A percentile compares a stretch with the other conserved stretches of the same genome.
Conservation (phyloP, 345 rosid genomes). For the Noccaea bulbosa region DNA sequence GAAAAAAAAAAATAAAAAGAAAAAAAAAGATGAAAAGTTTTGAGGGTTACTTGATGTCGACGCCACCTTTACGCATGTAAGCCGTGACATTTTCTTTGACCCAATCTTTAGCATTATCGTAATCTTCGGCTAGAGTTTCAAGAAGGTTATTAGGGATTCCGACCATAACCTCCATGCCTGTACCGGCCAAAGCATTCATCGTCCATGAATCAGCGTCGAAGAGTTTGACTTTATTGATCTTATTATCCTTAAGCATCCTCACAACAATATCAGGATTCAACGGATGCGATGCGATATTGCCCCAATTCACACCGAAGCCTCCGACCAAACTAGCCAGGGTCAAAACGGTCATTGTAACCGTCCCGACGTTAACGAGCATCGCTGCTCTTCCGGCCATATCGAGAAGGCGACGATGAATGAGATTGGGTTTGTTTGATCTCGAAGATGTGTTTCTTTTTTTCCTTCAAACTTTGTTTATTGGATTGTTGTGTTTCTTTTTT, state of each 20-base stretch:
- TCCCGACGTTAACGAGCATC: slow-evolving; percentile 36
- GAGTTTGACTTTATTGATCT: slow-evolving; percentile 67
- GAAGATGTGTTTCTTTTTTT: slow-evolving; percentile 10
- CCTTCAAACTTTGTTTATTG: neutral
- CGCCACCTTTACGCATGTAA: slow-evolving; percentile 53
- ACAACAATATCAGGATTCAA: slow-evolving; percentile 61
- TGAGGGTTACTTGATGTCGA: slow-evolving; percentile 62
- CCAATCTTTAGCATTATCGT: slow-evolving; percentile 65
- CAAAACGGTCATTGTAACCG: slow-evolving; percentile 41
- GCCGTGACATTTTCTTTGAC: slow-evolving; percentile 67
- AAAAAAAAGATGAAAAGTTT: neutral
- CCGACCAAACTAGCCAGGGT: slow-evolving; percentile 40
- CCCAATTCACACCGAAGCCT: slow-evolving; percentile 85
- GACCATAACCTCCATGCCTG: slow-evolving; percentile 74
- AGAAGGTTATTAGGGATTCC: slow-evolving; percentile 81
- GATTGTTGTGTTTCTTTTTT: slow-evolving; percentile 14
- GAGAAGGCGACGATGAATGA: slow-evolving; percentile 33
- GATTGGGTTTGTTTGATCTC: slow-evolving; percentile 9
- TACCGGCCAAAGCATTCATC: slow-evolving; percentile 54
- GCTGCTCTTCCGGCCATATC: slow-evolving; percentile 40
- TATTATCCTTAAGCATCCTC: slow-evolving; percentile 73
- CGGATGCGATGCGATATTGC: slow-evolving; percentile 65
- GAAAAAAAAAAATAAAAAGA: neutral
- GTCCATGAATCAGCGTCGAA: slow-evolving; percentile 73
- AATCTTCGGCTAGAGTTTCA: slow-evolving; percentile 38